Conservation (phyloP, 129 eudicot species). For the Lactuca saligna region DNA sequence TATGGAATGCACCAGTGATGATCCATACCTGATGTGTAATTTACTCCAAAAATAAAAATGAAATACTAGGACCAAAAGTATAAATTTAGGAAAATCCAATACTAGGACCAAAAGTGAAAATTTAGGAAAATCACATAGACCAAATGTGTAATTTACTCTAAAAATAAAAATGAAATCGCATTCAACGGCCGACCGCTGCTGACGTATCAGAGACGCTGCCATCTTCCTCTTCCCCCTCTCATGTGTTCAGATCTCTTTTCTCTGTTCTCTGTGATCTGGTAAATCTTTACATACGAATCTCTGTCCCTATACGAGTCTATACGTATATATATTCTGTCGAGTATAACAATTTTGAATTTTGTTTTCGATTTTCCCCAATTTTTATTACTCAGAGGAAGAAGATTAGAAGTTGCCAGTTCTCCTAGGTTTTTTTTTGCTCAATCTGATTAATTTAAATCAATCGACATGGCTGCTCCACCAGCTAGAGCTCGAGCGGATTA, state of each 20-base stretch:
- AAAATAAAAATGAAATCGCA: constrained; percentile 13
- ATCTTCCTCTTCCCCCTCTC: constrained; percentile 23
- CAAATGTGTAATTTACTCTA: background rate
- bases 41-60: too few relatives aligned
- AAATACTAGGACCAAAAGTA: too few relatives aligned
- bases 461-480: constrained; percentile 80
- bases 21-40: too few relatives aligned
- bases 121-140: too few relatives aligned
- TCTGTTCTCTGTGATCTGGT: constrained; percentile 36
- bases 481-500: constrained; percentile 90
- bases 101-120: too few relatives aligned
- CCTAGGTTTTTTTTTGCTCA: constrained; percentile 34
- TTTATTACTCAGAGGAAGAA: constrained; percentile 13
- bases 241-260: constrained; percentile 24
- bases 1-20: too few relatives aligned
- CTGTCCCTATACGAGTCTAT: constrained; percentile 13
- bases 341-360: background rate
- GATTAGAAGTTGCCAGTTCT: constrained; percentile 13
- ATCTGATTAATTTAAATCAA: constrained; percentile 28
- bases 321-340: constrained; percentile 13
- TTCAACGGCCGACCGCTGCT: constrained; percentile 62
- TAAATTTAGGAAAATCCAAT: too few relatives aligned
- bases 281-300: constrained; percentile 12
- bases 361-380: constrained; percentile 4
- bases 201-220: constrained; percentile 37